phyloP scores from a whole-genome alignment of 1,284 basidiomycete genomes.

The Leccinum proximum region DNA sequence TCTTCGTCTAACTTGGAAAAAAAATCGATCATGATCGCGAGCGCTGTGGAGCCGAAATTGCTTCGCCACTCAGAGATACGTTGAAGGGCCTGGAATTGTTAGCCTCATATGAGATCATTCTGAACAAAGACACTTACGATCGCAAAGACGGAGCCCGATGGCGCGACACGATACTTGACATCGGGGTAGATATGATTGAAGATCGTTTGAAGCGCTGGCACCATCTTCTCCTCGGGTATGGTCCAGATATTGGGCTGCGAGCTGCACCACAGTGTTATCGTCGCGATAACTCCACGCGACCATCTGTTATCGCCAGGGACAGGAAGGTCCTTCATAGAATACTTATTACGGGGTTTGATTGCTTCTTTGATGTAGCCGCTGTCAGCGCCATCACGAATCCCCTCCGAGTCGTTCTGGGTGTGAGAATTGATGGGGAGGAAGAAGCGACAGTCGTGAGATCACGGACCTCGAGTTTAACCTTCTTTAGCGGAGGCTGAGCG shows the following conservation, averaged over 20 bases:
- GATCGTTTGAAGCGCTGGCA: not conserved
- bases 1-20: not conserved
- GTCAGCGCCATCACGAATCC: not conserved
- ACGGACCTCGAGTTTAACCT: not conserved
- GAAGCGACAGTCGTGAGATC: not conserved
- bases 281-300: not conserved
- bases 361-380: not conserved
- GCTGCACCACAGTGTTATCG: not conserved
- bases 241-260: not conserved
- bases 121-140: not conserved
- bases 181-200: slow-evolving; percentile 2
- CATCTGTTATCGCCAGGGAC: not conserved
- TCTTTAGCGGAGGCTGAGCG: not conserved
- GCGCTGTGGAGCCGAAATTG: slow-evolving; percentile 7
- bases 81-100: slow-evolving; percentile 3
- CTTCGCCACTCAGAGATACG: slow-evolving; percentile 10
- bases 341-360: not conserved
- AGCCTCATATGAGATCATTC: not conserved
- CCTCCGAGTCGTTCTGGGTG: not conserved
- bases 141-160: slow-evolving; percentile 1
- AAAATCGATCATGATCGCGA: slow-evolving; percentile 5
- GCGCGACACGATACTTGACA: slow-evolving; percentile 3
- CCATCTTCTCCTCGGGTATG: not conserved
- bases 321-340: slow-evolving; percentile 1
- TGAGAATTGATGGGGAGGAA: not conserved